Evolutionary conservation across 106 monocot genomes (phyloP).

Genomic region (Posidonia australis): DNA sequence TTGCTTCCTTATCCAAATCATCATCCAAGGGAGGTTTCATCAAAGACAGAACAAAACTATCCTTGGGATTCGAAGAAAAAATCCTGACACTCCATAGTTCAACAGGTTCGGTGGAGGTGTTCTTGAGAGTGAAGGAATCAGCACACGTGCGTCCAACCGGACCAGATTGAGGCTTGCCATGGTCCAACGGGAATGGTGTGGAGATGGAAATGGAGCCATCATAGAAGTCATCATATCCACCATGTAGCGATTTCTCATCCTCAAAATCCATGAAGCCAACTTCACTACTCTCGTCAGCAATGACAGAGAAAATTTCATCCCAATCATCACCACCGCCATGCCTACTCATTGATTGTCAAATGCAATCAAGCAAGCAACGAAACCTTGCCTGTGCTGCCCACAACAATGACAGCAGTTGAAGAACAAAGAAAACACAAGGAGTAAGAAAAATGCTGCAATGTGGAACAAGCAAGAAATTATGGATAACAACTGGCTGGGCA

Average conservation of each 20-base stretch:
- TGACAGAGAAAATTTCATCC: constrained; percentile 47
- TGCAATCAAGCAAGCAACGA: no score
- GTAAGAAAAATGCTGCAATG: no score
- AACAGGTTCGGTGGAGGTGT: constrained; percentile 50
- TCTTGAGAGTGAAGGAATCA: constrained; percentile 41
- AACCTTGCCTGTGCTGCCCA: no score
- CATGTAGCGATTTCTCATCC: constrained; percentile 46
- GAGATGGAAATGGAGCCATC: constrained; percentile 56
- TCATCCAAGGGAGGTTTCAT: constrained; percentile 60
- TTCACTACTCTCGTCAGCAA: constrained; percentile 56
- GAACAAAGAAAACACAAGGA: no score
- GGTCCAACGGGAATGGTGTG: constrained; percentile 48
- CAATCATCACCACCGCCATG: constrained; percentile 7
- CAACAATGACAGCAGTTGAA: no score
- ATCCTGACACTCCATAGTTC: constrained; percentile 86
- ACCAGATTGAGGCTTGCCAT: constrained; percentile 63
- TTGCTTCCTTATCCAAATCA: constrained; percentile 29
- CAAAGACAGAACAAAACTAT: constrained; percentile 52
- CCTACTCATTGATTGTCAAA: neutral
- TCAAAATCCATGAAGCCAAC: constrained; percentile 73
- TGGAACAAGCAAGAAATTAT: no score
- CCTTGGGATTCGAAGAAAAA: constrained; percentile 77
- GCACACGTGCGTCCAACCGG: constrained; percentile 48
- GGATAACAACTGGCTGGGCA: no score
- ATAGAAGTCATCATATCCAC: constrained; percentile 27